Evolutionary conservation across 768 basidiomycete genomes (phyloP).

Genomic region (Pilatotrama ljubarskyi): DNA sequence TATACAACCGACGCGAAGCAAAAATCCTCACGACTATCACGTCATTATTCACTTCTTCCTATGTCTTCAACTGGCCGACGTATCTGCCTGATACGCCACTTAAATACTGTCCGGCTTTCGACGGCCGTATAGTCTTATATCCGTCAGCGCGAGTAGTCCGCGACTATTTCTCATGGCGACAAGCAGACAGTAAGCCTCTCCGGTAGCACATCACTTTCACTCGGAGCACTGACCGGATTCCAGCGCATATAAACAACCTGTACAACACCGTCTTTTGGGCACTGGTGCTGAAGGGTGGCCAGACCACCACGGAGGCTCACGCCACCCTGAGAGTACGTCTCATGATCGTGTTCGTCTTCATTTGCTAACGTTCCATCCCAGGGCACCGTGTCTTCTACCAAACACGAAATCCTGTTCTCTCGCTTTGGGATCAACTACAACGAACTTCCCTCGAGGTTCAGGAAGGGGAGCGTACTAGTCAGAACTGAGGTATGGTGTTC

Average conservation of each 20-base stretch:
- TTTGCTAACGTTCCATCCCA: slow-evolving; percentile 32
- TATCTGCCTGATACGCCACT: slow-evolving; percentile 77
- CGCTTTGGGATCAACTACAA: slow-evolving; percentile 90
- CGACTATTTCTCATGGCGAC: slow-evolving; percentile 96
- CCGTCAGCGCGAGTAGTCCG: slow-evolving; percentile 68
- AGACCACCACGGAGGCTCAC: slow-evolving; percentile 80
- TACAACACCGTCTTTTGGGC: slow-evolving; percentile 98
- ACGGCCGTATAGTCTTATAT: slow-evolving; percentile 85
- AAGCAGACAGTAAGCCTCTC: slow-evolving; percentile 82
- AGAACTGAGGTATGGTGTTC: slow-evolving; percentile 53
- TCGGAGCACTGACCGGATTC: not conserved
- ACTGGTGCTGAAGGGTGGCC: slow-evolving; percentile 78
- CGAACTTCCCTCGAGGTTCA: slow-evolving; percentile 61
- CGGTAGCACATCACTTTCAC: not conserved
- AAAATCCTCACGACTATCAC: slow-evolving; percentile 86
- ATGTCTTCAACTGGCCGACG: slow-evolving; percentile 80
- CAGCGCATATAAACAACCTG: slow-evolving; percentile 97
- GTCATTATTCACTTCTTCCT: slow-evolving; percentile 88
- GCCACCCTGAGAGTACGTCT: slow-evolving; percentile 65
- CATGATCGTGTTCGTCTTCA: not conserved
- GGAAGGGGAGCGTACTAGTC: slow-evolving; percentile 85
- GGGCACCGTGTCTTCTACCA: slow-evolving; percentile 88
- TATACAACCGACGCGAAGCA: slow-evolving; percentile 85
- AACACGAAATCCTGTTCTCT: slow-evolving; percentile 88
- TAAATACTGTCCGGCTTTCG: slow-evolving; percentile 88